These are phyloP conservation scores for Phytophthora foliorum DNA, from an alignment of 352 stramenopile genomes.

Conservation along the genomic window DNA sequence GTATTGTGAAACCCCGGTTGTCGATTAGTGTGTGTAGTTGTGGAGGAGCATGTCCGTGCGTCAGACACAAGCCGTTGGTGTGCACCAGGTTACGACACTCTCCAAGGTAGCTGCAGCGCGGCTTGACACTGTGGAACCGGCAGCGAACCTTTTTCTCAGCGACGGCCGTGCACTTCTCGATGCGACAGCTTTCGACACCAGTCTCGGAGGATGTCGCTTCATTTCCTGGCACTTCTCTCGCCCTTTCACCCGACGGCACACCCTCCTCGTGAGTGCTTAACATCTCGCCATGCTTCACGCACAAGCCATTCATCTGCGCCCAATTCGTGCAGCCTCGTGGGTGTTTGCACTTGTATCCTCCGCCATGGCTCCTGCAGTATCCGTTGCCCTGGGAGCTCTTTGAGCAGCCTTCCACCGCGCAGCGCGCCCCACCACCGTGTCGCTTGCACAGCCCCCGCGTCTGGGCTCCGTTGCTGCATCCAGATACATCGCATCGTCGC, in stretches of 20 bases:
- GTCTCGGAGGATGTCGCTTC: not conserved
- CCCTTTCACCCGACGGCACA: not conserved
- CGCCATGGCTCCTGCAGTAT: not conserved
- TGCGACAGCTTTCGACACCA: not conserved
- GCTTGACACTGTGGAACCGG: slow-evolving; percentile 11
- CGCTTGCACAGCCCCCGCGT: slow-evolving; percentile 8
- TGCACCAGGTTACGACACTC: slow-evolving; percentile 9
- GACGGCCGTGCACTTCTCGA: not conserved
- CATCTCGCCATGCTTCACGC: not conserved
- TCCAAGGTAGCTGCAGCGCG: slow-evolving; percentile 1
- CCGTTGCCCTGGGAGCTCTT: slow-evolving; percentile 4
- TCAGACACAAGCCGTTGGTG: slow-evolving; percentile 7
- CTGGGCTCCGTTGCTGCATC: not conserved
- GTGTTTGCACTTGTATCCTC: slow-evolving; percentile 11
- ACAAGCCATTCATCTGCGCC: slow-evolving; percentile 5
- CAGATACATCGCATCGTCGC: not conserved
- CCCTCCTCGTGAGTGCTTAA: too few relatives aligned
- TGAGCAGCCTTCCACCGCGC: not conserved
- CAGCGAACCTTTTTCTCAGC: slow-evolving; percentile 5
- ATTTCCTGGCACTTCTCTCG: not conserved
- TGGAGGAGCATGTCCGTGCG: not conserved
- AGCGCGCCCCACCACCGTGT: slow-evolving; percentile 1
- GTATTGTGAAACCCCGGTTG: not conserved
- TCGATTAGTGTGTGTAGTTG: not conserved
- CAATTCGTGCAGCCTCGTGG: slow-evolving; percentile 14